Percentiles rank a stretch among this genome's conserved stretches.
Evolutionary conservation across 169 alveolate species (phyloP).

Genomic region (Cardiosporidium cionae): DNA sequence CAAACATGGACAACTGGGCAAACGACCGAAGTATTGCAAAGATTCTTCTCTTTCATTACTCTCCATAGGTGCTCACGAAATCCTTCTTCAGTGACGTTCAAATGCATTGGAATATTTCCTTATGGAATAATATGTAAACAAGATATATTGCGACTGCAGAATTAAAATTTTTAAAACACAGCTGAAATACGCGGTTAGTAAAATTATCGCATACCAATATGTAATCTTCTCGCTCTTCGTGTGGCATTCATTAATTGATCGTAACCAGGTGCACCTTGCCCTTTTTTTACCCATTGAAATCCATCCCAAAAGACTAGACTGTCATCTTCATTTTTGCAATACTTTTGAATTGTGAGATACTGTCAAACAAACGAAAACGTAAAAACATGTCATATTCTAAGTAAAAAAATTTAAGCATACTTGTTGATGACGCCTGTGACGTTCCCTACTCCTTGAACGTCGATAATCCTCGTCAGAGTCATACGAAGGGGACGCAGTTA

Average conservation of each 20-base stretch:
- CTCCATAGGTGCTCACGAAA: constrained; percentile 12
- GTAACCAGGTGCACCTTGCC: not conserved
- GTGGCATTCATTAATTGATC: constrained; percentile 27
- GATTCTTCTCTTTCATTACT: not conserved
- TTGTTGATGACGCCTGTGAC: constrained; percentile 2
- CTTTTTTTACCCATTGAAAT: constrained; percentile 24
- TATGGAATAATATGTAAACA: not conserved
- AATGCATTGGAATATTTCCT: constrained; percentile 22
- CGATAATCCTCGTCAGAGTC: constrained; percentile 28
- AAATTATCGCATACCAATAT: constrained; percentile 20
- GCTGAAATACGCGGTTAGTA: too few species aligned
- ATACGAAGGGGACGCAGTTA: constrained; percentile 2
- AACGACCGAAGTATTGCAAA: not conserved
- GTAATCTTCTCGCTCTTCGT: constrained; percentile 17
- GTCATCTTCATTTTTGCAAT: constrained; percentile 17
- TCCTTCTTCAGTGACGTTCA: constrained; percentile 18
- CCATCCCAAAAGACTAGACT: constrained; percentile 33
- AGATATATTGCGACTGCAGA: not conserved
- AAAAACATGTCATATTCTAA: not conserved
- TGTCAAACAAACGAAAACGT: not conserved
- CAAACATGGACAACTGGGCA: constrained; percentile 27
- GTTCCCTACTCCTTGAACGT: constrained; percentile 20
- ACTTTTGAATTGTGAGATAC: constrained; percentile 22
- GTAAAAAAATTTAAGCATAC: not conserved
- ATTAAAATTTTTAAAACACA: not conserved